Base-by-base conservation (phyloP, 768 basidiomycete species). In the Mrakia blollopis region DNA sequence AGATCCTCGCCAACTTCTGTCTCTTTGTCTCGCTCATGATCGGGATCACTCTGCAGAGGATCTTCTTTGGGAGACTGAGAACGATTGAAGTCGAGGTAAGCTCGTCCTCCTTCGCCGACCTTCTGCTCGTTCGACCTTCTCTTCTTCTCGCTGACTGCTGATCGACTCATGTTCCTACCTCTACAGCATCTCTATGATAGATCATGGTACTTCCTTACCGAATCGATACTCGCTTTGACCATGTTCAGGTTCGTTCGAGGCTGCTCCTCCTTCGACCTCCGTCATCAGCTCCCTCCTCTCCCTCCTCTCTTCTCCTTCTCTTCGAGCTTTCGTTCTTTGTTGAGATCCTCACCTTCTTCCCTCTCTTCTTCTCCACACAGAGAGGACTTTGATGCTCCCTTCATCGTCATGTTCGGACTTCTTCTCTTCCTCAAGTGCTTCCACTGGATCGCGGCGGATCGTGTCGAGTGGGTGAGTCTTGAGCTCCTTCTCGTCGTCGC, bases 121-220 rank as follows among this genome's bases (percentile, higher is more conserved):
- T 65, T 47, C 72, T 61, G 10, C 62, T 32, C 10, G 37, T 10
- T 9, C 65, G 32, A 32, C 35, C 39, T 18, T 67, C 32, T 65
- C 67, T n/a, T 16, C 41, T 21, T 73, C 35, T 63, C 47, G 47
- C 47, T 50, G 47, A 78, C 73, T 73, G 11, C 71, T 63, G 28
- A n/a, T 8, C n/a, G 72, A 1, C 23, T n/a, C 44, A 32, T 21
- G 16, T 62, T 37, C 13, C 18, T 0, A 21, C 30, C 50, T 21
- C 3, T 32, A 25, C 81, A 99, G 96, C 91, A 95, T 39, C 87
- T 99, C 1, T 97, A 98, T 83, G 96, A 98, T 82, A 88, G 93
- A 79, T 88, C 93, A 41, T 98, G 97, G 96, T 94, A 95, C 85
- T 97, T 97, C 85, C 88, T 98, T 70, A 98, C 97, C 1, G 97